Conservation (phyloP, 116 monocot genomes). For the Dioscorea cayenensis region DNA sequence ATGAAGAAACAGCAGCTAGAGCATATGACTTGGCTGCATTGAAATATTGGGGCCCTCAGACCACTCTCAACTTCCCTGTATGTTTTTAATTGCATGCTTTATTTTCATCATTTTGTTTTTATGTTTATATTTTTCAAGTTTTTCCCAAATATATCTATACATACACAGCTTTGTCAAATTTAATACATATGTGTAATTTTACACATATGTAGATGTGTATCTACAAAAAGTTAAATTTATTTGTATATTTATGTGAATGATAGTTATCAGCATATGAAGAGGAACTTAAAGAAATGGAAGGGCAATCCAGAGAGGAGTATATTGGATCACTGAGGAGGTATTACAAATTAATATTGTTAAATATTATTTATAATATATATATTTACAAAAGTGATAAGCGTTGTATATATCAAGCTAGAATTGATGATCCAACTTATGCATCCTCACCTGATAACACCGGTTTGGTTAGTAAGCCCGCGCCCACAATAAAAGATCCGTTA, state of each 20-base stretch:
- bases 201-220: too few relatives aligned
- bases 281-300: slow-evolving; percentile 52
- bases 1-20: slow-evolving; percentile 33
- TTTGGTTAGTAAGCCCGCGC: too few relatives aligned
- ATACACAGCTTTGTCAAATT: too few relatives aligned
- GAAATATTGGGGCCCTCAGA: slow-evolving; percentile 58
- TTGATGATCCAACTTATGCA: too few relatives aligned
- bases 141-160: too few relatives aligned
- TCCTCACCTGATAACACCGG: too few relatives aligned
- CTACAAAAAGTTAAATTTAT: too few relatives aligned
- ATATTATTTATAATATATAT: neutral
- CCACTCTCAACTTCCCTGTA: slow-evolving; percentile 55
- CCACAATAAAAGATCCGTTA: too few relatives aligned
- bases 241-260: neutral
- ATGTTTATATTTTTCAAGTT: neutral
- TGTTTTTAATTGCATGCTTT: slow-evolving; percentile 1
- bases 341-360: neutral
- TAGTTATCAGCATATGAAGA: slow-evolving; percentile 40
- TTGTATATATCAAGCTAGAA: too few relatives aligned
- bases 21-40: slow-evolving; percentile 60
- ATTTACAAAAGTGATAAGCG: neutral
- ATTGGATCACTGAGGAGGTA: slow-evolving; percentile 66
- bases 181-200: too few relatives aligned
- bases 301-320: slow-evolving; percentile 47
- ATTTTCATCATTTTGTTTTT: neutral